Percentiles rank a stretch among this genome's conserved stretches.
phyloP scores from a whole-genome alignment of 108 stramenopile genomes.

The Skeletonema potamos region DNA sequence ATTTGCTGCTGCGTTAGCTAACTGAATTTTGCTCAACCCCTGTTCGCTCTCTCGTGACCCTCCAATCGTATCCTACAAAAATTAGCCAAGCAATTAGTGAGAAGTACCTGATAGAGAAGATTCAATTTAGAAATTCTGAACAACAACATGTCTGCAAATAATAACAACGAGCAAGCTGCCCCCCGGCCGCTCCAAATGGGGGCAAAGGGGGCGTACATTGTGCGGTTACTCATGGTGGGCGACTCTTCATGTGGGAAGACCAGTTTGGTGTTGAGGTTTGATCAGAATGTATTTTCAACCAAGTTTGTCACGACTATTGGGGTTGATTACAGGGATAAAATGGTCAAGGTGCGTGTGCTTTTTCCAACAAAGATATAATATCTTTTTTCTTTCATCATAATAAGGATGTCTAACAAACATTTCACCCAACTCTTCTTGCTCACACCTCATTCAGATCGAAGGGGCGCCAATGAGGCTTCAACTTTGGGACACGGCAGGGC shows the following conservation, averaged over 20 bases:
- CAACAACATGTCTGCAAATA: slow-evolving; percentile 1
- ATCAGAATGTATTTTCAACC: slow-evolving; percentile 91
- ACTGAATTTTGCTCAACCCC: not conserved
- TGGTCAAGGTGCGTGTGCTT: slow-evolving; percentile 73
- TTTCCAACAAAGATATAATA: not conserved
- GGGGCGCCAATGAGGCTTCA: slow-evolving; percentile 86
- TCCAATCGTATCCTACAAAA: not conserved
- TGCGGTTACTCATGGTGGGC: slow-evolving; percentile 88
- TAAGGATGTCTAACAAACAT: too few relatives aligned
- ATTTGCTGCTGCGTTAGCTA: too few relatives aligned
- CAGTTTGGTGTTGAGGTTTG: slow-evolving; percentile 83
- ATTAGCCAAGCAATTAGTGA: not conserved
- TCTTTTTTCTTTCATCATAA: not conserved
- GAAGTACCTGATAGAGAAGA: not conserved
- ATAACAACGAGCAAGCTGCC: slow-evolving; percentile 7
- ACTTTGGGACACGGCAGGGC: slow-evolving; percentile 96
- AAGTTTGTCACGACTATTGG: slow-evolving; percentile 95
- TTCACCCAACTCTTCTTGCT: not conserved
- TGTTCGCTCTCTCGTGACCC: not conserved
- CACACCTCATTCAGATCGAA: slow-evolving; percentile 59
- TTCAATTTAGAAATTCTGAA: not conserved
- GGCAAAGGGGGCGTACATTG: slow-evolving; percentile 89
- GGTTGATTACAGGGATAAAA: slow-evolving; percentile 94
- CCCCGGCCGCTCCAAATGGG: slow-evolving; percentile 91
- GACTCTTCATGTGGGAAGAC: slow-evolving; percentile 91